A percentile compares a stretch with the other conserved stretches of the same genome.
Conservation (phyloP, 1,139 yeast genomes). For the Hansenula lynferdii region DNA sequence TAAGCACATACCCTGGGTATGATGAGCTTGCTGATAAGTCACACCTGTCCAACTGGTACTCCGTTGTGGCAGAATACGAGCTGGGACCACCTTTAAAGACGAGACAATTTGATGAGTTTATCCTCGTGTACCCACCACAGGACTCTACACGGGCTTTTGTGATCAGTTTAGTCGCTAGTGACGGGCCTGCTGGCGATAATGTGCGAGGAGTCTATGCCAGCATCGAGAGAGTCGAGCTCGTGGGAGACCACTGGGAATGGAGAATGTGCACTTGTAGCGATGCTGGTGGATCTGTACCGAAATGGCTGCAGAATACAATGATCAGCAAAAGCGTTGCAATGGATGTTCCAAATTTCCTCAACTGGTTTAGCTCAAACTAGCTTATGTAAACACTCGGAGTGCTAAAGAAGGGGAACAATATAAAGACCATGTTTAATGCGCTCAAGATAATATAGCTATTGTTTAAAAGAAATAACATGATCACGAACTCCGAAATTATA, state of each 20-base stretch:
- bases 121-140: slow-evolving; percentile 37
- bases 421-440: no score
- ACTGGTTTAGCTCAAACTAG: no score
- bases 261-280: slow-evolving; percentile 48
- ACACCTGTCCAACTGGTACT: slow-evolving; percentile 22
- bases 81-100: slow-evolving; percentile 29
- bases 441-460: no score
- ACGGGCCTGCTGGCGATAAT: slow-evolving; percentile 14
- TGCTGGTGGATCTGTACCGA: slow-evolving; percentile 64
- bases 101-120: slow-evolving; percentile 58
- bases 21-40: slow-evolving; percentile 9
- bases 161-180: slow-evolving; percentile 44
- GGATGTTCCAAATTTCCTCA: slow-evolving; percentile 61
- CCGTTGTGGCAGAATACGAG: slow-evolving; percentile 27
- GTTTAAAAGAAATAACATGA: no score
- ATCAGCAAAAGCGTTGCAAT: slow-evolving; percentile 55
- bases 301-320: slow-evolving; percentile 53
- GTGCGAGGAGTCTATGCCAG: slow-evolving; percentile 51
- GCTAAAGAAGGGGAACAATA: no score
- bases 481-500: no score
- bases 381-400: no score
- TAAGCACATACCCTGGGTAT: slow-evolving; percentile 14
- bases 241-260: slow-evolving; percentile 47
- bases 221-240: slow-evolving; percentile 46
- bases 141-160: slow-evolving; percentile 37